Base-by-base conservation (phyloP, 78 protist species). In the Protostelium mycophagum region DNA sequence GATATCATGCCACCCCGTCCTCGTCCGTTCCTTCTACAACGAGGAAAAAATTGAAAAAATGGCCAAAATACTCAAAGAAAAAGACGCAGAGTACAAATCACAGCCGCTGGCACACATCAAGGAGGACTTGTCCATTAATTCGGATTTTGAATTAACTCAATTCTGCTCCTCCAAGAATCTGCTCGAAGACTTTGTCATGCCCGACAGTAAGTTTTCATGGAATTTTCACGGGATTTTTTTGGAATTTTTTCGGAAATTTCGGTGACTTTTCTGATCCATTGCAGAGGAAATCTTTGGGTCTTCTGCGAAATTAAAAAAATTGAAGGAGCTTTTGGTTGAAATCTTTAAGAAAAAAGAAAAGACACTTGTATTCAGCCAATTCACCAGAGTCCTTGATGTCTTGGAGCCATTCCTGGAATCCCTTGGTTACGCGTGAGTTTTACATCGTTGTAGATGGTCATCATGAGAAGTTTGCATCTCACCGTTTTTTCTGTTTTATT, bases 331-430 rank as follows among this genome's bases (percentile, higher is more conserved):
- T 36, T 39, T 98, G 38, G 39, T 28, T 0, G 37, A 86, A 38
- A 95, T 97, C 34, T 28, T n/a, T 87, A 83, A 36, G 35, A 63
- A 93, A 28, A 95, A 92, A 9, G 85, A 89, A 1, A 93, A 96
- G 23, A 95, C 92, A 36, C 93, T 96, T 63, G 63, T 96, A 34
- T 96, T 96, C 90, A 97, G 98, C 0, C 98, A 97, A 93, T 92
- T 96, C 96, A 95, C 97, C 0, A 29, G 92, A 16, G 86, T 97
- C 91, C 88, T 99, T 86, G 99, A 99, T 92, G 96, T 99, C 35
- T 38, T 99, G 28, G 98, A 97, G 37, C 99, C 97, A 63, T 98
- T 91, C 34, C 9, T 95, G 35, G 84, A 1, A 9, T 83, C 87
- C 29, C 83, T 38, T 1, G 88, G 83, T 31, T 23, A 38, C 9